Evolutionary conservation across 1,284 basidiomycete species (phyloP).

Genomic region (Thecaphora frezii): DNA sequence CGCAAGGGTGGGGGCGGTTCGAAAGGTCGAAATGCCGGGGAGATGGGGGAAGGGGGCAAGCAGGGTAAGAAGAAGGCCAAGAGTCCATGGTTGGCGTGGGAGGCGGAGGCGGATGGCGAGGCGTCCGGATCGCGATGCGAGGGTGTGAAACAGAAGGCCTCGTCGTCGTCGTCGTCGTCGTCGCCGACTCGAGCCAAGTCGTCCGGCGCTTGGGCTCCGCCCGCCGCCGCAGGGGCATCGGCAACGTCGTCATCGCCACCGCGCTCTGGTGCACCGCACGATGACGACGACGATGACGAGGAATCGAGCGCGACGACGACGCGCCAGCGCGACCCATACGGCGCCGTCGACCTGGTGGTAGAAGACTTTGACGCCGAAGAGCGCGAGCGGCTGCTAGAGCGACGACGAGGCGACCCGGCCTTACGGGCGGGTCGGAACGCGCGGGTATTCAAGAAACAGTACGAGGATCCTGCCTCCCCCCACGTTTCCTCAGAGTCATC

Average conservation of each 20-base stretch:
- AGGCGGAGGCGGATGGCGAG: conserved; percentile 1
- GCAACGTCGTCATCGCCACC: background rate
- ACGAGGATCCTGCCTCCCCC: conserved; percentile 6
- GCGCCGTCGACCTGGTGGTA: conserved; percentile 43
- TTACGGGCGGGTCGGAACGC: conserved; percentile 37
- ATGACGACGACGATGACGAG: background rate
- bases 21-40: background rate
- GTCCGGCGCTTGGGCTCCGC: no score
- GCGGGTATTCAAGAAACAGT: conserved; percentile 43
- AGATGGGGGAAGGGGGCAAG: background rate
- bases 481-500: background rate
- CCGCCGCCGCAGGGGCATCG: no score
- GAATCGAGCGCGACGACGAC: background rate
- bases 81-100: background rate
- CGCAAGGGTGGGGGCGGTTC: conserved; percentile 1
- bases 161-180: background rate
- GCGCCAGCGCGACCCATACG: conserved; percentile 22
- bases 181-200: no score
- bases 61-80: conserved; percentile 2
- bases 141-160: background rate
- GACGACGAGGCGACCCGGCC: conserved; percentile 44
- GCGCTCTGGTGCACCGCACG: background rate
- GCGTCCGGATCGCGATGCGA: background rate
- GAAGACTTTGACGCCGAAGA: conserved; percentile 48
- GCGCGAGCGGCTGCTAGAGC: conserved; percentile 37